Evolutionary conservation across 2,329 filamentous ascomycete genomes (phyloP).

Genomic region (Sporothrix variecibatus): DNA sequence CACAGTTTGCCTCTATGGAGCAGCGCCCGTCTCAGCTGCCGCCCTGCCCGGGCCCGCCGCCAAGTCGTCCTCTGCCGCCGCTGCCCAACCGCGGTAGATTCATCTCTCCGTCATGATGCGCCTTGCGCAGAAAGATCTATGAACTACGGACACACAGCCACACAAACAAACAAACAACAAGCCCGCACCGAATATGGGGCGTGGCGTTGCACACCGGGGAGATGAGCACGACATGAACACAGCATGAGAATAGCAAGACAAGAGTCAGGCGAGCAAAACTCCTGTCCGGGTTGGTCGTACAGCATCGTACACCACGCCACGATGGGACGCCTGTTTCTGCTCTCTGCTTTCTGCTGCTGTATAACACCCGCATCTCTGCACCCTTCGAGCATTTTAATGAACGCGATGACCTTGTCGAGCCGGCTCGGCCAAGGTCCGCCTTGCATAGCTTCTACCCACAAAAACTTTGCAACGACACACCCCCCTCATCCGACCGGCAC

Average conservation of each 20-base stretch:
- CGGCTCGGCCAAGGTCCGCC: constrained; percentile 14
- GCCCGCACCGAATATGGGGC: neutral
- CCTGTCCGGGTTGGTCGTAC: neutral
- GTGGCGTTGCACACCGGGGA: constrained; percentile 10
- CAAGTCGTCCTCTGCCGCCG: constrained; percentile 64
- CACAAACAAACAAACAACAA: neutral
- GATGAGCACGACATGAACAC: neutral
- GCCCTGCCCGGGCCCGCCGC: constrained; percentile 67
- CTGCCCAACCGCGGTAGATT: constrained; percentile 61
- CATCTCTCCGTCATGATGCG: neutral
- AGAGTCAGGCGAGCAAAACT: neutral
- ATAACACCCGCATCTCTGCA: neutral
- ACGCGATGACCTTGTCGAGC: constrained; percentile 11
- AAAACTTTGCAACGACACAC: neutral
- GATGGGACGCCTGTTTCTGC: neutral
- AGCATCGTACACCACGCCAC: neutral
- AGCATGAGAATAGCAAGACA: neutral
- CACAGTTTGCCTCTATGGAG: constrained; percentile 52
- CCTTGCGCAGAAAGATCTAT: neutral
- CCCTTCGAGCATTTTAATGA: neutral
- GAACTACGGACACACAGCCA: neutral
- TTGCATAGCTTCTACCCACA: neutral
- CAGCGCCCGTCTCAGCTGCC: constrained; percentile 67
- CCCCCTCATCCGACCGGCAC: neutral
- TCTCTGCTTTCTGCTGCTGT: neutral